A percentile compares a stretch with the other conserved stretches of the same genome.
Conservation (phyloP, 208 protist species). For the Leishmania braziliensis region DNA sequence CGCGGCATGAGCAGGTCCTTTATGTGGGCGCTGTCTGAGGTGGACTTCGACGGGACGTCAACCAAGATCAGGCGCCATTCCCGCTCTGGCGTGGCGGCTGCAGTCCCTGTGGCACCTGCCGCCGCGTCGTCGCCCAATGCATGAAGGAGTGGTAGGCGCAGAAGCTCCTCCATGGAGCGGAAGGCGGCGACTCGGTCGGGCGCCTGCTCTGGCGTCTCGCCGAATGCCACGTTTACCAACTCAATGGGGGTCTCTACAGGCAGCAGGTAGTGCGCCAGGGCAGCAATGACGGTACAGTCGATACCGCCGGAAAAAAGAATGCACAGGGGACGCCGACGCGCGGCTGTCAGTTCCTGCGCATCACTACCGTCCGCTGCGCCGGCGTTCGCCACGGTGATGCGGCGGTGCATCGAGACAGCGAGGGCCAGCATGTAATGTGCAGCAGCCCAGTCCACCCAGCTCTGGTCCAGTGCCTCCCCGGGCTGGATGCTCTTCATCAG, state of each 20-base stretch:
- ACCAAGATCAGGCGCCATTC: slow-evolving; percentile 90
- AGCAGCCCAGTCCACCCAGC: slow-evolving; percentile 52
- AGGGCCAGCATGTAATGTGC: slow-evolving; percentile 74
- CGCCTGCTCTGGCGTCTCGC: slow-evolving; percentile 65
- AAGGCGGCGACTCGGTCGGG: slow-evolving; percentile 87
- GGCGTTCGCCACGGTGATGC: slow-evolving; percentile 51
- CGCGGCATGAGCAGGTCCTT: slow-evolving; percentile 76
- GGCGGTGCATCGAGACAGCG: slow-evolving; percentile 61
- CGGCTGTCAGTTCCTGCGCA: slow-evolving; percentile 34
- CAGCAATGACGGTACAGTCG: slow-evolving; percentile 93
- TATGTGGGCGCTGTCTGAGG: slow-evolving; percentile 49
- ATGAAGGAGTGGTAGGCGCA: slow-evolving; percentile 54
- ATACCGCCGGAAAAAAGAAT: slow-evolving; percentile 95
- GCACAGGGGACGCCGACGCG: slow-evolving; percentile 64
- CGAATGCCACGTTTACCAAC: slow-evolving; percentile 95
- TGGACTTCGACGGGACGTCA: slow-evolving; percentile 64
- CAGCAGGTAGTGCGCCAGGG: slow-evolving; percentile 86
- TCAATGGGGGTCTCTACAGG: slow-evolving; percentile 89
- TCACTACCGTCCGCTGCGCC: slow-evolving; percentile 56
- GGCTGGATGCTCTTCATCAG: slow-evolving; percentile 32
- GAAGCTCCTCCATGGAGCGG: slow-evolving; percentile 79
- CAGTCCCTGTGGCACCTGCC: background rate
- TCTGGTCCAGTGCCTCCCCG: slow-evolving; percentile 27
- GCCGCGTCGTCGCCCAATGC: slow-evolving; percentile 14
- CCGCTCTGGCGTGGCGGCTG: slow-evolving; percentile 33